Evolutionary conservation across 495 filamentous ascomycete genomes (phyloP).

Genomic region (Neurospora pannonica): DNA sequence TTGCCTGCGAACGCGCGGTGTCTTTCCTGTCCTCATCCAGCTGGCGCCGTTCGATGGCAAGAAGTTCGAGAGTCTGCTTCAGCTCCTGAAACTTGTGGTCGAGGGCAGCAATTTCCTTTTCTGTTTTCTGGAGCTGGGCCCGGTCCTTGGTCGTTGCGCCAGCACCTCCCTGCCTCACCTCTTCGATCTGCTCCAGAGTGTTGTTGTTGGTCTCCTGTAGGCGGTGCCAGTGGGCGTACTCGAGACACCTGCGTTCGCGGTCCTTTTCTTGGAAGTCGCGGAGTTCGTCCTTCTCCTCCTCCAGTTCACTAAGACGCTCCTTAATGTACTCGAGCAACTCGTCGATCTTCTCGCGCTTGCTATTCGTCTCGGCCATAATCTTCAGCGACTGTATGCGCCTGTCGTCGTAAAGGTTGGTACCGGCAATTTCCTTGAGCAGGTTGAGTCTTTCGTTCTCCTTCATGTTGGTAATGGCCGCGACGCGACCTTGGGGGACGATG

Average conservation of each 20-base stretch:
- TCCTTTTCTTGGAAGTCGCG: constrained; percentile 91
- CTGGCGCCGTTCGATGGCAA: constrained; percentile 79
- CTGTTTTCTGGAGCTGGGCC: constrained; percentile 64
- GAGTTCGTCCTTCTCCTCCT: constrained; percentile 95
- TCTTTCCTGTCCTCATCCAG: constrained; percentile 86
- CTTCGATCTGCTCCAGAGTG: constrained; percentile 75
- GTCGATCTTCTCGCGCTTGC: constrained; percentile 89
- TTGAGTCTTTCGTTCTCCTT: constrained; percentile 84
- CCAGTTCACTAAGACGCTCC: constrained; percentile 77
- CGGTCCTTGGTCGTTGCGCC: constrained; percentile 77
- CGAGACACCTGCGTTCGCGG: constrained; percentile 79
- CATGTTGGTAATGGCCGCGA: constrained; percentile 96
- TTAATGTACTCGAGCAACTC: constrained; percentile 85
- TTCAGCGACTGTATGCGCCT: constrained; percentile 81
- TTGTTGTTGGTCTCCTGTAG: constrained; percentile 71
- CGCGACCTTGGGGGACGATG: constrained; percentile 94
- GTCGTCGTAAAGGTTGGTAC: constrained; percentile 93
- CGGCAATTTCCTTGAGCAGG: constrained; percentile 92
- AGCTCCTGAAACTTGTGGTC: constrained; percentile 70
- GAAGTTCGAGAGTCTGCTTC: constrained; percentile 72
- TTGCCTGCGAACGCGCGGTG: constrained; percentile 62
- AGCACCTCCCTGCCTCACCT: constrained; percentile 65
- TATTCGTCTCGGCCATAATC: constrained; percentile 96
- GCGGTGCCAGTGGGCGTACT: constrained; percentile 87
- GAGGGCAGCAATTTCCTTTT: constrained; percentile 68